phyloP scores from a whole-genome alignment of 768 basidiomycete genomes.

The Boletus rubescentipes region DNA sequence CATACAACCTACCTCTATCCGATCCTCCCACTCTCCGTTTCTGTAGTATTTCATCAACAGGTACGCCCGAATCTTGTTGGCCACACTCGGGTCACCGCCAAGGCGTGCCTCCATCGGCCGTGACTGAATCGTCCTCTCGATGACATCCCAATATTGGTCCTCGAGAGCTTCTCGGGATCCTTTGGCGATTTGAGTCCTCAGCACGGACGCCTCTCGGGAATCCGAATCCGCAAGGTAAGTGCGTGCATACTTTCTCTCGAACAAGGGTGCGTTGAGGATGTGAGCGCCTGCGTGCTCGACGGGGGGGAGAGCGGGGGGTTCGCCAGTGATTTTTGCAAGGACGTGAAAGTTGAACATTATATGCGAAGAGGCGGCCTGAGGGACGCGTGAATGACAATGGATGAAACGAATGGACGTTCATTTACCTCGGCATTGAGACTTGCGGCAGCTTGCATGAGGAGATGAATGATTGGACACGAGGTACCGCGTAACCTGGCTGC shows the following conservation, averaged over 20 bases:
- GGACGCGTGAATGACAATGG: constrained; percentile 4
- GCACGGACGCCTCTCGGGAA: constrained; percentile 59
- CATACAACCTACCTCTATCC: constrained; percentile 69
- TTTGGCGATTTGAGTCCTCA: constrained; percentile 71
- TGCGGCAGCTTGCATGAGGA: constrained; percentile 65
- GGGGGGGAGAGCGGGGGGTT: constrained; percentile 74
- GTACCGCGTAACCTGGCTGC: constrained; percentile 64
- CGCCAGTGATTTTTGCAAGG: constrained; percentile 71
- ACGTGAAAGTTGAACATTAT: constrained; percentile 71
- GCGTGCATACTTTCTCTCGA: constrained; percentile 81
- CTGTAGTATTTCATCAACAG: constrained; percentile 77
- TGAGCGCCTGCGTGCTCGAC: constrained; percentile 79
- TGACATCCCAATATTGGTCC: constrained; percentile 81
- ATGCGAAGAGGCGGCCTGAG: constrained; percentile 52
- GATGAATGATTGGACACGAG: constrained; percentile 75
- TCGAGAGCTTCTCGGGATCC: constrained; percentile 84
- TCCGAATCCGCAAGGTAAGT: constrained; percentile 68
- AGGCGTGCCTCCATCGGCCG: constrained; percentile 81
- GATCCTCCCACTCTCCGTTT: constrained; percentile 80
- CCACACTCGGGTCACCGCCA: constrained; percentile 87
- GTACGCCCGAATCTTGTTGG: constrained; percentile 89
- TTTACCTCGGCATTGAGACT: constrained; percentile 57
- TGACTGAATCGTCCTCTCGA: constrained; percentile 81
- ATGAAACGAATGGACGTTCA: neutral
- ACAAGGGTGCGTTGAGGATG: constrained; percentile 74